Conservation (phyloP, 2,329 filamentous ascomycete species). For the Calonectria naviculata region DNA sequence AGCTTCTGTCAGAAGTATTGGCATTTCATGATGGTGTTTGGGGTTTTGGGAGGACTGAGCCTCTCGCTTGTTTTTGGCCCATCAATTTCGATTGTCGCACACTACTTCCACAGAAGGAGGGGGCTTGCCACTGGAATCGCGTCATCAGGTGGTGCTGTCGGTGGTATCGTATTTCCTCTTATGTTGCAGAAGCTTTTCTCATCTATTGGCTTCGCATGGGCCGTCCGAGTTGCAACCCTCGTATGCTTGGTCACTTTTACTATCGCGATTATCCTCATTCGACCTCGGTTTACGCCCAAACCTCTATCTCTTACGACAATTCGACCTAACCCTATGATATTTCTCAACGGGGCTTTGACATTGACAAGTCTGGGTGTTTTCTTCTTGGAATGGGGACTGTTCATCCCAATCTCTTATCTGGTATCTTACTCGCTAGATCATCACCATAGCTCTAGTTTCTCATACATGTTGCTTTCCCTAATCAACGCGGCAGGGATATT, state of each 20-base stretch:
- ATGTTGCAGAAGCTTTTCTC: constrained; percentile 10
- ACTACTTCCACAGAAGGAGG: constrained; percentile 11
- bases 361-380: constrained; percentile 71
- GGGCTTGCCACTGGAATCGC: constrained; percentile 15
- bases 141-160: constrained; percentile 6
- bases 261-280: neutral
- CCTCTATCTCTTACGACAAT: neutral
- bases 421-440: constrained; percentile 64
- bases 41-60: constrained; percentile 18
- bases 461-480: constrained; percentile 79
- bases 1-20: constrained; percentile 20
- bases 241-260: neutral
- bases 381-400: constrained; percentile 74
- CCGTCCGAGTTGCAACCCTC: neutral
- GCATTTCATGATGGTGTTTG: constrained; percentile 33
- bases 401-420: constrained; percentile 81
- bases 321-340: neutral
- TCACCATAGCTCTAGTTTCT: constrained; percentile 61
- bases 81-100: constrained; percentile 5
- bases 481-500: constrained; percentile 80
- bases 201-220: constrained; percentile 12
- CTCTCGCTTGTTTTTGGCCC: constrained; percentile 17
- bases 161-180: constrained; percentile 18
- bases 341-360: constrained; percentile 56
- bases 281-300: constrained; percentile 2